Evolutionary conservation across 225 moss, liverwort and hornwort species (phyloP), one percentile per base, ranked within the genome.

Genomic region (Pseudoscleropodium purum): DNA sequence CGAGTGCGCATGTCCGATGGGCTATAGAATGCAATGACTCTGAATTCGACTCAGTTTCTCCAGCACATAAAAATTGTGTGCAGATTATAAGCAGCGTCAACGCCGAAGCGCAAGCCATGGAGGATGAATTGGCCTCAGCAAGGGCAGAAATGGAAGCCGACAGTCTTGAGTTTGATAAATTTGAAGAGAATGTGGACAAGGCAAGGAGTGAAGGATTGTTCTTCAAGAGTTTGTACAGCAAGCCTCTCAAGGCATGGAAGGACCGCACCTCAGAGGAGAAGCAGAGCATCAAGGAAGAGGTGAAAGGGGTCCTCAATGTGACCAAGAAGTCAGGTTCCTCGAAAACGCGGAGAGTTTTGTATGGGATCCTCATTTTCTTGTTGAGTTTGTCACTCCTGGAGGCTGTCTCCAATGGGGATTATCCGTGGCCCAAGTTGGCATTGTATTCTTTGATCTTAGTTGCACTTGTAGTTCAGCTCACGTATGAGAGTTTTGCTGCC

Each of bases 91-190:
- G 93, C 79, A 93, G 94, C 80, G 95, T 99, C n/a, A 95, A 99
- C 43, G 96, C 93, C 18, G 94, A 97, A 64, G 97, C 97, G 20
- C 95, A 97, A 88, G 96, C 90, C 57, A 93, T 99, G 89, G 99
- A 99, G 89, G 97, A 97, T 65, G 97, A 99, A 80, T 86, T 99
- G 57, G 97, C 97, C 79, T 94, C 93, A 31, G 97, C 97, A 47
- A 93, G 99, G 84, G 99, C 96, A 7, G 94, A 99, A 88, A 99
- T 99, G 90, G 99, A 99, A 91, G 99, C 99, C 29, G 97, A 95
- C 82, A 95, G 94, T 87, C 95, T 88, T 3, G 95, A 97, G n/a
- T 90, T 97, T 2, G 91, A 95, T 34, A 91, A 95, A 60, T 99
- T 97, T 75, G 97, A 99, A 67, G 97, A 99, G 85, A 96, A 94